These are phyloP conservation scores for Logfia minima DNA, from an alignment of 129 eudicot species.

Conservation along the genomic window DNA sequence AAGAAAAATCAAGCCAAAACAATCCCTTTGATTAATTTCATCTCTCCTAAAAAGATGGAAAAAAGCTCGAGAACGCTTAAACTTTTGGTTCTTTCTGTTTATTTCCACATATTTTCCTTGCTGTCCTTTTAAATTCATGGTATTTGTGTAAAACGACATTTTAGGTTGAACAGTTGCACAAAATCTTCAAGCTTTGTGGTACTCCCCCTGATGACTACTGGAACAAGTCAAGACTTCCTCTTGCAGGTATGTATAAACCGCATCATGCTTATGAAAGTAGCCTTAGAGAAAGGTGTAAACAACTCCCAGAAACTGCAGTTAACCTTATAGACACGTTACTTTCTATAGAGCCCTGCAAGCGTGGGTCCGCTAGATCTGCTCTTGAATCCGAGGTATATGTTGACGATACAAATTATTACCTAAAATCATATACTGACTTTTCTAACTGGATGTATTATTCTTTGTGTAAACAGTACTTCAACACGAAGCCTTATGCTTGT, in stretches of 20 bases:
- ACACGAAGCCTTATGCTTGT: slow-evolving; percentile 67
- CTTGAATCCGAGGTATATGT: slow-evolving; percentile 59
- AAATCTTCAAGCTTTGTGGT: slow-evolving; percentile 80
- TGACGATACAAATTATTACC: background rate
- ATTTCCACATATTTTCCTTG: no score
- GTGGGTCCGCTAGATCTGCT: slow-evolving; percentile 75
- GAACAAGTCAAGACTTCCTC: slow-evolving; percentile 71
- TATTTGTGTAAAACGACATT: background rate
- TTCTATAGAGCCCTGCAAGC: slow-evolving; percentile 52
- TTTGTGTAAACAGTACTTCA: slow-evolving; percentile 56
- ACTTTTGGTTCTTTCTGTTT: no score
- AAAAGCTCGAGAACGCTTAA: no score
- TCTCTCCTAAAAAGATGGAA: no score
- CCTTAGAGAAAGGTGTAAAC: slow-evolving; percentile 59
- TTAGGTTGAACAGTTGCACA: slow-evolving; percentile 91
- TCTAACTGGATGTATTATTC: slow-evolving; percentile 1
- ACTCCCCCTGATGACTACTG: slow-evolving; percentile 75
- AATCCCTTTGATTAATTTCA: no score
- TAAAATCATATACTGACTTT: background rate
- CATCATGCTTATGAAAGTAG: slow-evolving; percentile 67
- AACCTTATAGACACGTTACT: slow-evolving; percentile 50
- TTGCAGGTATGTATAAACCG: slow-evolving; percentile 79
- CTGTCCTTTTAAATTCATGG: no score
- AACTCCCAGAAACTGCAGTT: slow-evolving; percentile 59
- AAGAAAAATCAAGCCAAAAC: no score